These are phyloP conservation scores for Pseudogymnoascus sp. DNA, from an alignment of 2,329 filamentous ascomycete species.

Conservation along the genomic window DNA sequence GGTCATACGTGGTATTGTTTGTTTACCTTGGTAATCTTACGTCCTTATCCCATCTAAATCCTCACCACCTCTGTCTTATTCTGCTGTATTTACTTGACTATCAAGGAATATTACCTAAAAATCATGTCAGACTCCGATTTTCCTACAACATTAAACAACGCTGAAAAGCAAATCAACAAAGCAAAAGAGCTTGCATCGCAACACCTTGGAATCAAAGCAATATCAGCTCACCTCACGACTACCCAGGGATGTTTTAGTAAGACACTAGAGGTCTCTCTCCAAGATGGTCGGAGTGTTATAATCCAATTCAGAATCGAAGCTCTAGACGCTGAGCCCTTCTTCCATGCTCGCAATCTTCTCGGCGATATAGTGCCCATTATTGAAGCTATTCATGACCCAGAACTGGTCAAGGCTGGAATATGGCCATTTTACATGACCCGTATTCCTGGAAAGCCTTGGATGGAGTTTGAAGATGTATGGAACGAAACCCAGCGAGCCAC, in stretches of 20 bases:
- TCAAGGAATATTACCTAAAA: background rate
- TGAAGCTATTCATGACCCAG: slow-evolving; percentile 14
- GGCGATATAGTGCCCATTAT: slow-evolving; percentile 19
- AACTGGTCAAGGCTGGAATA: slow-evolving; percentile 16
- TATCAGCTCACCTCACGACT: slow-evolving; percentile 14
- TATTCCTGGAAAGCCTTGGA: slow-evolving; percentile 18
- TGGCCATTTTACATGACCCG: slow-evolving; percentile 20
- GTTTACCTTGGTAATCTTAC: background rate
- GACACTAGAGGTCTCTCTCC: slow-evolving; percentile 19
- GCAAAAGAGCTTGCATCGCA: slow-evolving; percentile 15
- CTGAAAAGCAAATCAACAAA: slow-evolving; percentile 14
- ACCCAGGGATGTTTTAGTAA: slow-evolving; percentile 22
- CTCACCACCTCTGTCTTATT: background rate
- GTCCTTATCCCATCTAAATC: background rate
- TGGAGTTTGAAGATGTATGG: slow-evolving; percentile 1
- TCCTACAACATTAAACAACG: slow-evolving; percentile 12
- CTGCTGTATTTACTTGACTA: background rate
- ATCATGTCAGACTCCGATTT: background rate
- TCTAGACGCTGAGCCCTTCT: slow-evolving; percentile 17
- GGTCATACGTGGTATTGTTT: background rate
- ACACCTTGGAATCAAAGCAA: slow-evolving; percentile 13
- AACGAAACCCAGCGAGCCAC: background rate
- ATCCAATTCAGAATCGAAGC: slow-evolving; percentile 21
- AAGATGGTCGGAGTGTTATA: slow-evolving; percentile 15
- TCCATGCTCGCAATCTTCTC: slow-evolving; percentile 16